Base-by-base conservation (phyloP, 257 asterid genomes). In the Solanum sejunctum region DNA sequence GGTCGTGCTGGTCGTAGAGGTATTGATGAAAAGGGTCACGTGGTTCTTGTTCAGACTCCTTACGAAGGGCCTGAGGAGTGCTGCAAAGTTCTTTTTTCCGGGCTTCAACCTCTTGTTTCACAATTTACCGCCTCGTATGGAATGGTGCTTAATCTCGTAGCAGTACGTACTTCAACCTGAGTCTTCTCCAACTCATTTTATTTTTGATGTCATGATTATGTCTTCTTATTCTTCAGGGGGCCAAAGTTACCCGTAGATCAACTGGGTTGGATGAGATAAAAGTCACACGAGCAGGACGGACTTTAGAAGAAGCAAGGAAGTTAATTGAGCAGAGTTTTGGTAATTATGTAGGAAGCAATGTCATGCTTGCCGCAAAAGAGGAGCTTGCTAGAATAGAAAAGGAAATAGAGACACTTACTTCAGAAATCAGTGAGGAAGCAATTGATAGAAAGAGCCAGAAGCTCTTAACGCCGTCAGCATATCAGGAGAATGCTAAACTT, bases 1-100 rank as follows among this genome's bases (percentile, higher is more conserved):
- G 99, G 99, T 12, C 98, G 99, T 75, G 97, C 99, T 75, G 99
- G 99, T 64, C 98, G 99, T 85, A 93, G 98, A 88, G 99, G 99
- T 87, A 95, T 95, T 89, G 99, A 96, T 87, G 92, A 92, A 84
- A 93, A 88, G 88, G 99, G 99, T 86, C 96, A 95, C 71, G 97
- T 93, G 79, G 96, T 95, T 80, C 97, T 96, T 88, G 89, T 96
- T 88, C 99, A 96, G 88, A 93, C 98, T 51, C 90, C 98, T 28
- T 91, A 92, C 85, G 99, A 94, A 92, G 99, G 99, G 82, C 93
- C 98, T 85, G 97, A 93, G 89, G 98, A 94, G 84, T 87, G 97
- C 94, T 95, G 97, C 92, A 95, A 94, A 89, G 92, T 95, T 89
- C 96, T 95, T 79, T 96, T 95, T 90, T 93, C 99, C 85, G 98